phyloP scores from a whole-genome alignment of 768 basidiomycete genomes.

The Rhodocollybia butyracea region DNA sequence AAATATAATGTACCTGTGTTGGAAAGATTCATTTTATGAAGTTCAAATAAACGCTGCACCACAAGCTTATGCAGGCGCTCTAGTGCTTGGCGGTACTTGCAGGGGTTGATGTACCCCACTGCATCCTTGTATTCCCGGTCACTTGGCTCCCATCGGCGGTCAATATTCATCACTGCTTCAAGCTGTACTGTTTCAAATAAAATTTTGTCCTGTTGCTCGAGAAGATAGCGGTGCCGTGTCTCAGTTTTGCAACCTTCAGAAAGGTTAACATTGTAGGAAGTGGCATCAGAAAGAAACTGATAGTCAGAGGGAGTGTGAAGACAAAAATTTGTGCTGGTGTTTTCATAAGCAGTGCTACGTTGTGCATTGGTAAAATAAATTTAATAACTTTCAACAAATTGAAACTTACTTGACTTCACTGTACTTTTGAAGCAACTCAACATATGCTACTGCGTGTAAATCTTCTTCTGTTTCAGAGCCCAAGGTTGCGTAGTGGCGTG shows the following conservation, averaged over 20 bases:
- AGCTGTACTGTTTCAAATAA: conserved; percentile 16
- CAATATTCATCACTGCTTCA: conserved; percentile 24
- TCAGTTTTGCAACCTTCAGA: conserved; percentile 21
- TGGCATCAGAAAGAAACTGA: conserved; percentile 7
- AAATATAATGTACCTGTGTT: conserved; percentile 30
- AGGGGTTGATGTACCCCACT: conserved; percentile 11
- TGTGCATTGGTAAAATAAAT: neutral
- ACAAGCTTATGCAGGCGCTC: conserved; percentile 30
- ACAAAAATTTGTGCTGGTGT: conserved; percentile 9
- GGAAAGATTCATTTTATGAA: conserved; percentile 33
- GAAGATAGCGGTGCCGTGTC: conserved; percentile 16
- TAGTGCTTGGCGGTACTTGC: conserved; percentile 25
- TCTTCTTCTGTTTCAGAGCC: conserved; percentile 23
- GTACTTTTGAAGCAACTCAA: conserved; percentile 24
- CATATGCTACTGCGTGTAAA: conserved; percentile 27
- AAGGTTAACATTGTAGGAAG: conserved; percentile 12
- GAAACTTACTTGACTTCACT: conserved; percentile 9
- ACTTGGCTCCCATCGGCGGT: conserved; percentile 21
- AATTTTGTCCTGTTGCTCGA: conserved; percentile 15
- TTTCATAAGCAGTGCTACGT: conserved; percentile 12
- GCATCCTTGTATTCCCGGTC: conserved; percentile 20
- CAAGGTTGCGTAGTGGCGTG: conserved; percentile 20
- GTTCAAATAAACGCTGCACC: conserved; percentile 32
- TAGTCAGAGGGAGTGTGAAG: conserved; percentile 13
- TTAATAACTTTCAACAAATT: neutral